Conservation (phyloP, 2,329 filamentous ascomycete genomes). For the Scopulariopsis brevicaulis region DNA sequence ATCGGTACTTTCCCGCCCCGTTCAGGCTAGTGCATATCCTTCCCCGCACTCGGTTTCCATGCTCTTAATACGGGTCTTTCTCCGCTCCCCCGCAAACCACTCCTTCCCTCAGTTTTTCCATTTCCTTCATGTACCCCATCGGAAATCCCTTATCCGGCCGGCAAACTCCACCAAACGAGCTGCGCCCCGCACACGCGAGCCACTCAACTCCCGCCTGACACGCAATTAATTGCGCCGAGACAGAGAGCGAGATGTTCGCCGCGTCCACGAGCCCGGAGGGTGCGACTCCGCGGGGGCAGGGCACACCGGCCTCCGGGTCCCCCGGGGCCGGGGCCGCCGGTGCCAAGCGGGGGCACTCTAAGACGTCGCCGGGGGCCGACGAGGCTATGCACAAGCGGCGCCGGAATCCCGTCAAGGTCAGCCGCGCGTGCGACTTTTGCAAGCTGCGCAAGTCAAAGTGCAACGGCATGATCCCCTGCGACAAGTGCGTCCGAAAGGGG, state of each 20-base stretch:
- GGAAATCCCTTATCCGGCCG: background rate
- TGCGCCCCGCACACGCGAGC: too few relatives aligned
- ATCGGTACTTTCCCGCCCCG: too few relatives aligned
- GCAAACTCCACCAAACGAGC: background rate
- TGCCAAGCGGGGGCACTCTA: background rate
- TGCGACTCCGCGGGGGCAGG: too few relatives aligned
- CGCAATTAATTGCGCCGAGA: too few relatives aligned
- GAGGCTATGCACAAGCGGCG: background rate
- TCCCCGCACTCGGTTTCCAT: background rate
- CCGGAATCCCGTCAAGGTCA: conserved; percentile 14
- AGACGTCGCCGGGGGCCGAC: background rate
- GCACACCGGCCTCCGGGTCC: too few relatives aligned
- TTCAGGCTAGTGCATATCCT: background rate
- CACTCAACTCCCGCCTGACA: too few relatives aligned
- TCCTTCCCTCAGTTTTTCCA: background rate
- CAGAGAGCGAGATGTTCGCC: too few relatives aligned
- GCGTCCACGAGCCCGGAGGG: too few relatives aligned
- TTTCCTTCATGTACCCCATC: too few relatives aligned
- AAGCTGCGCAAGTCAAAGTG: conserved; percentile 16
- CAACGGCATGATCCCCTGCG: conserved; percentile 17
- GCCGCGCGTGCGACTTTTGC: conserved; percentile 17
- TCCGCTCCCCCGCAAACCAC: background rate
- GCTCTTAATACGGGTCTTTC: background rate
- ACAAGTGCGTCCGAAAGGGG: conserved; percentile 16
- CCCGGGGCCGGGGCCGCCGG: background rate